These are phyloP conservation scores for Edaphochlamys debaryana DNA, from an alignment of 139 green algal genomes.

Conservation along the genomic window DNA sequence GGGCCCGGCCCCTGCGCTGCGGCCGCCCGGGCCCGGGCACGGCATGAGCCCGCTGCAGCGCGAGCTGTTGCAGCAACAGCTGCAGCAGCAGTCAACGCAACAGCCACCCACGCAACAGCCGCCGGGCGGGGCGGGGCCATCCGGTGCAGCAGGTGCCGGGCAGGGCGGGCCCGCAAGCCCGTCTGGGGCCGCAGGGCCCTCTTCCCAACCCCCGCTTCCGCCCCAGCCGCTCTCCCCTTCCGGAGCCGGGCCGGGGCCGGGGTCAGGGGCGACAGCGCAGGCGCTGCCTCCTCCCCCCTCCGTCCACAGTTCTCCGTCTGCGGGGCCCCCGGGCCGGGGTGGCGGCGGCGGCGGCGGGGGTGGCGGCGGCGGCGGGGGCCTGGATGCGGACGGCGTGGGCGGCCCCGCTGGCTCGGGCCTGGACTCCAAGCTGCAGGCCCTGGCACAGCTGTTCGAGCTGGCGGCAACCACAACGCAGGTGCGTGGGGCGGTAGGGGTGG, in stretches of 20 bases:
- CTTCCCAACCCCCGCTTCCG: too few relatives aligned
- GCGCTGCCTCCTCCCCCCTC: too few relatives aligned
- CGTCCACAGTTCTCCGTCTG: too few relatives aligned
- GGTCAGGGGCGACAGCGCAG: neutral
- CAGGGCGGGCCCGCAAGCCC: too few relatives aligned
- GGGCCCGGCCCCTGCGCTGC: constrained; percentile 37
- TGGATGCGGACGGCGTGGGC: too few relatives aligned
- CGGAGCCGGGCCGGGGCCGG: neutral
- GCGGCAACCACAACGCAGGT: constrained; percentile 65
- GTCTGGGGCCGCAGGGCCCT: too few relatives aligned
- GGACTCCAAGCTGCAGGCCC: constrained; percentile 68
- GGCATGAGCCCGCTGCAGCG: constrained; percentile 21
- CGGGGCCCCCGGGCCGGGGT: neutral
- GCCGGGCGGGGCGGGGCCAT: too few relatives aligned
- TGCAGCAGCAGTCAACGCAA: constrained; percentile 38
- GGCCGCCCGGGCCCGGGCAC: constrained; percentile 22
- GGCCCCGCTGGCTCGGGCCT: constrained; percentile 38
- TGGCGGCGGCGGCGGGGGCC: neutral
- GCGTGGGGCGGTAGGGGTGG: neutral
- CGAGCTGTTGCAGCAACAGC: constrained; percentile 27
- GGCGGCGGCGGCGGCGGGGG: neutral
- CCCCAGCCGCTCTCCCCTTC: neutral
- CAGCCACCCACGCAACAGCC: too few relatives aligned
- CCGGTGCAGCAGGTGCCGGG: too few relatives aligned
- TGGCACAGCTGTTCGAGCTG: constrained; percentile 73